Evolutionary conservation across 2,329 filamentous ascomycete species (phyloP).

Genomic region (Fusarium proliferatum): DNA sequence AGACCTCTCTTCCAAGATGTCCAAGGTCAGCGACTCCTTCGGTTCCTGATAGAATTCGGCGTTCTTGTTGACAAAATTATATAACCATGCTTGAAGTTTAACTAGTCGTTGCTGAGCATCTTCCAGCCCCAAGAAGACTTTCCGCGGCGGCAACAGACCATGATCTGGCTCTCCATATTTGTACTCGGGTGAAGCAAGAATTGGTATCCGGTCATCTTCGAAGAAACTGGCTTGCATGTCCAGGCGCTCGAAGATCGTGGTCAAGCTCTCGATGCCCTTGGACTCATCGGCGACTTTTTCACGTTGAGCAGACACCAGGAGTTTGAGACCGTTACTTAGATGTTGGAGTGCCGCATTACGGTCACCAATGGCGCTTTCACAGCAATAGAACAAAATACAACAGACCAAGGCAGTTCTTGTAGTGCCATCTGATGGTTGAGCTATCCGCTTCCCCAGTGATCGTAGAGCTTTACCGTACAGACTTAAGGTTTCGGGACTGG

Average conservation of each 20-base stretch:
- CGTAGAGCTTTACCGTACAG: conserved; percentile 1
- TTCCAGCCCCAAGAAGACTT: not conserved
- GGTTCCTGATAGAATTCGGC: not conserved
- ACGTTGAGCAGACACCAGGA: not conserved
- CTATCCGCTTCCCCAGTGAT: not conserved
- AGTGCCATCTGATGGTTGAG: not conserved
- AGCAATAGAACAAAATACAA: conserved; percentile 18
- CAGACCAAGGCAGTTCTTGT: not conserved
- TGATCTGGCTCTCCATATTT: not conserved
- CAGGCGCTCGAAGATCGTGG: conserved; percentile 5
- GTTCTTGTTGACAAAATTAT: conserved; percentile 11
- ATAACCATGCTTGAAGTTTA: conserved; percentile 28
- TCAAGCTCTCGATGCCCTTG: not conserved
- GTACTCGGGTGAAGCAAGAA: not conserved
- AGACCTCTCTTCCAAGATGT: conserved; percentile 12
- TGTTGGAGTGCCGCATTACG: conserved; percentile 3
- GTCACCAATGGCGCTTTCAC: conserved; percentile 6
- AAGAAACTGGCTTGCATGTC: conserved; percentile 36
- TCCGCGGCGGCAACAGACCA: too few relatives aligned
- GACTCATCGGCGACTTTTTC: not conserved
- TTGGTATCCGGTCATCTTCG: conserved; percentile 22
- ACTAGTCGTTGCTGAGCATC: conserved; percentile 18
- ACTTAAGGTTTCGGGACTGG: not conserved
- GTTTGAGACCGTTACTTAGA: not conserved
- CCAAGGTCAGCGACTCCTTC: not conserved